Base-by-base conservation (phyloP, 2,329 filamentous ascomycete genomes). In the Aureobasidium mangrovei region DNA sequence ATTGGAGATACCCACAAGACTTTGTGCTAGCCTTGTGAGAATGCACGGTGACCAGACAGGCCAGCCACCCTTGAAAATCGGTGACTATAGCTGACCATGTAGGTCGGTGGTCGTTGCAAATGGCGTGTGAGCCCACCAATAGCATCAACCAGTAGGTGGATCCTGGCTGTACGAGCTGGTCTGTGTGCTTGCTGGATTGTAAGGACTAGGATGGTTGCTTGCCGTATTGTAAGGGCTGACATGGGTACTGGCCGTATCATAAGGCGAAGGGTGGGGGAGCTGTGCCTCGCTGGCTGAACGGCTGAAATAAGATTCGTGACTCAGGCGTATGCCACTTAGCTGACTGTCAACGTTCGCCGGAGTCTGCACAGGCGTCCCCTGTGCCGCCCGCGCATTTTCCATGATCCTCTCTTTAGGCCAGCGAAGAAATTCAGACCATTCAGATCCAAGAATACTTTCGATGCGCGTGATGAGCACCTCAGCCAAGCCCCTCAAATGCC, bases 401-500 rank as follows among this genome's bases (percentile, higher is more conserved):
- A 47, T 28, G 9, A 54, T 28, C 7, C 7, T 42, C 4, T 54
- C 52, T 47, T 24, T 41, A 3, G 52, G 52, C 52, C 52, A 54
- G 10, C 36, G 42, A 24, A 54, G 29, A 6, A 54, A 46, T 4
- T 54, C 52, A 8, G 42, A n/a, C 42, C 43, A 54, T 6, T 46
- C 43, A 1, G 35, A 26, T 12, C 52, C 52, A 7, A 54, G 52
- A 1, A 54, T 54, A 6, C 7, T 24, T 5, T 42, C 36, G 12
- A 55, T 49, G 6, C 46, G 29, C 7, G 36, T 24, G 9, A 55
- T 40, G 24, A 55, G 26, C 4, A 48, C 31, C 38, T 44, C 46
- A 7, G 53, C 42, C 39, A 39, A 32, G 7, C 45, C 39, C 24
- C 33, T 31, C 3, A 55, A 9, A 26, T 46, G 43, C 53, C 53